Conservation (phyloP, 2,329 filamentous ascomycete genomes). For the Fusarium mundagurra region DNA sequence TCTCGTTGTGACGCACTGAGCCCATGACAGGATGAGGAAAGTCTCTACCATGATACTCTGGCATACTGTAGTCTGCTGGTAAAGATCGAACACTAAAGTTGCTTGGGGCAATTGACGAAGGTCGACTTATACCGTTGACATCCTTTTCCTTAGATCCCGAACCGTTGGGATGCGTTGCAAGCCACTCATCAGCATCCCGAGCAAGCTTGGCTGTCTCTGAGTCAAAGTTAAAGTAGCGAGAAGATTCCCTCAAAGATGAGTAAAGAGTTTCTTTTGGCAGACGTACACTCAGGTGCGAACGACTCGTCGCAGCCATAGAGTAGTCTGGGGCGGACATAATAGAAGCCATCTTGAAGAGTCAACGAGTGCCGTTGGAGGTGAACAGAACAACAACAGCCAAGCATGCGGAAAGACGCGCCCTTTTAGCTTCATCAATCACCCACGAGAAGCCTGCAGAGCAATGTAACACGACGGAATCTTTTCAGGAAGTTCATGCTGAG, state of each 20-base stretch:
- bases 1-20: constrained; percentile 36
- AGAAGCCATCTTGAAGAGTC: constrained; percentile 38
- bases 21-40: constrained; percentile 38
- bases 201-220: constrained; percentile 35
- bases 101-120: constrained; percentile 37
- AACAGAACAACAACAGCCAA: not conserved
- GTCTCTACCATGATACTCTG: constrained; percentile 18
- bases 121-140: constrained; percentile 36
- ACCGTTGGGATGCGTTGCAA: constrained; percentile 28
- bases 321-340: constrained; percentile 44
- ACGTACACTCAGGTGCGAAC: constrained; percentile 40
- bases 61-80: constrained; percentile 25
- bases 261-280: constrained; percentile 40
- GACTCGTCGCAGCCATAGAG: constrained; percentile 38
- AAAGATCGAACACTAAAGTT: constrained; percentile 36
- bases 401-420: not conserved
- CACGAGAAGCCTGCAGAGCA: not conserved
- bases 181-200: constrained; percentile 38
- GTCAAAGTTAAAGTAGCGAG: constrained; percentile 40
- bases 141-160: constrained; percentile 24
- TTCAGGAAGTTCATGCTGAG: constrained; percentile 19
- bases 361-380: not conserved
- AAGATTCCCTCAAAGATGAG: constrained; percentile 38
- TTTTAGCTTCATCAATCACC: constrained; percentile 23
- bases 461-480: constrained; percentile 16